Evolutionary conservation across 2,329 filamentous ascomycete genomes (phyloP), one percentile per base, ranked within the genome.

Genomic region (Microcyclosporella mali): DNA sequence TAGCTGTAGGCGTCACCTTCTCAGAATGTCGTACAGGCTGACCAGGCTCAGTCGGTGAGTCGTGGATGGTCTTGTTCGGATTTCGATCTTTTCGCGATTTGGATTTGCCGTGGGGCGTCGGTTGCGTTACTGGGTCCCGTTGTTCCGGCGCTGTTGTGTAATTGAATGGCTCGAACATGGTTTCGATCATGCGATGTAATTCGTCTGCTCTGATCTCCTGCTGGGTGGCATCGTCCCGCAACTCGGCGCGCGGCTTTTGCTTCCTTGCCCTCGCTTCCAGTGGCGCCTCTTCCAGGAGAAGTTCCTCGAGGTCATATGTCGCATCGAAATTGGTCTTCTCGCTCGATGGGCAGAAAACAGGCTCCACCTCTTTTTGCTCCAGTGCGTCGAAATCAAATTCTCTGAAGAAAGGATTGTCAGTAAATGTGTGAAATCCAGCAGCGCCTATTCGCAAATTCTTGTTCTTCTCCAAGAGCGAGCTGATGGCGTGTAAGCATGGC

Each of bases 251-350:
- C 2, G 92, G 92, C 66, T 97, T 95, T 65, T 97, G 92, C 60
- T 90, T 82, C 55, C 92, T 79, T 38, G 92, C 88, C 58, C 92
- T 77, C 42, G 92, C 92, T 66, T 98, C 92, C 4, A 98, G 70
- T 1, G 92, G 92, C 10, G 92, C 92, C 63, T 98, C 92, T 66
- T 98, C 92, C 33, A 98, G 68, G 2, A 98, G 69, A 15, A 98
- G 67, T 64, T 98, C 92, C 62, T 98, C 92, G 38, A 98, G 70
- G 65, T 98, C 92, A 62, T 98, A 97, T 1, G 92, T 98, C 3
- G 92, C 92, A 66, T 98, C 92, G 55, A 98, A 98, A 64, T 98
- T 98, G 3, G 92, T 97, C 75, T 98, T 98, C 37, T 97, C 92
- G 43, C 88, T 89, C 0, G 90, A 95, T 0, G 92, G 92, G 15